Base-by-base conservation (phyloP, 2,329 filamentous ascomycete species). In the Colletotrichum endophyticum region DNA sequence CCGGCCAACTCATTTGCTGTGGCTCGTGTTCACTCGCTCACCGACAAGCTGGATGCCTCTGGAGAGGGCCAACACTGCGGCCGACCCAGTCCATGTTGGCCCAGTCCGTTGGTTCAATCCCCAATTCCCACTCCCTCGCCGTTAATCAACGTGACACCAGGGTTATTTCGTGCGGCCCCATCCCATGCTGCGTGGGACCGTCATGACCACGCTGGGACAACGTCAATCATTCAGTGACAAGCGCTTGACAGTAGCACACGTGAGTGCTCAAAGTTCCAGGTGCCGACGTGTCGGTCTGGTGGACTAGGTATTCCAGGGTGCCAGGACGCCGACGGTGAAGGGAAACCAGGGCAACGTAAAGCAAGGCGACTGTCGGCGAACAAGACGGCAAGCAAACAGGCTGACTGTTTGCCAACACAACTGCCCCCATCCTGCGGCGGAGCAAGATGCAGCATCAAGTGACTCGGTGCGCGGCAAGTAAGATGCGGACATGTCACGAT, bases 401-500 rank as follows among this genome's bases (percentile, higher is more conserved):
- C 74, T 59, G 57, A 59, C 70, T 73, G 44, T 53, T 76, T 76
- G 70, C 70, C 70, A 76, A 44, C 74, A 67, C 74, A 70, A 74
- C 70, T 70, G 63, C 64, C 70, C 71, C 70, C 59, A 49, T 76
- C 44, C 59, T 64, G 74, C 64, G 70, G 74, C 74, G 70, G 74
- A 76, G 74, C 66, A 73, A 70, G 64, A 66, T 69, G 71, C 74
- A 69, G 66, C 63, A 59, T 76, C 74, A 76, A 74, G 71, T 76
- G 74, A 76, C 66, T 56, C 34, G 64, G 70, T 53, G 64, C 44
- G 59, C 70, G 67, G 59, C 74, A 76, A 76, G 70, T 76, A 76
- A 66, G 70, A 76, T 76, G 70, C 59, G 56, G 70, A 76, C 74
- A 76, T 76, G 74, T 76, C 74, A 76, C 74, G 64, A 76, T 76